These are phyloP conservation scores for Phytophthora colocasiae DNA, from an alignment of 352 stramenopile genomes.

Conservation along the genomic window DNA sequence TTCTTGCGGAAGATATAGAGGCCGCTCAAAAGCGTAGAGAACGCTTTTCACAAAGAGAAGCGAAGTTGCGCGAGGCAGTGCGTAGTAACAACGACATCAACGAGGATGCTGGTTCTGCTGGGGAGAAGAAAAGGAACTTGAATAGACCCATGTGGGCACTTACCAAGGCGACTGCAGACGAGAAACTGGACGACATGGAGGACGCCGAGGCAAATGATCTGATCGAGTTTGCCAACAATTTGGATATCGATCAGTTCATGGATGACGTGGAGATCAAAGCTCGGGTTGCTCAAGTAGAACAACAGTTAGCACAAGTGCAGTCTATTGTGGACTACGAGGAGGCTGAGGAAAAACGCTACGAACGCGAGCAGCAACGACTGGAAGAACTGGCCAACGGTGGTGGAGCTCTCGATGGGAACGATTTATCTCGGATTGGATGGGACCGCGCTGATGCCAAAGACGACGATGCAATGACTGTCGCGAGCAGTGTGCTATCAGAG, in stretches of 20 bases:
- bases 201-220: slow-evolving; percentile 91
- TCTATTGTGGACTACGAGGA: slow-evolving; percentile 81
- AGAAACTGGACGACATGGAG: slow-evolving; percentile 78
- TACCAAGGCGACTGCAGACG: slow-evolving; percentile 85
- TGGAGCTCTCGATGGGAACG: slow-evolving; percentile 54
- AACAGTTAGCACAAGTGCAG: slow-evolving; percentile 91
- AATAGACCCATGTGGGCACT: slow-evolving; percentile 92
- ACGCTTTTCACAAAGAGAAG: slow-evolving; percentile 79
- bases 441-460: slow-evolving; percentile 40
- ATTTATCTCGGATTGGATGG: slow-evolving; percentile 57
- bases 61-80: slow-evolving; percentile 74
- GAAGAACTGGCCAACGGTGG: slow-evolving; percentile 56
- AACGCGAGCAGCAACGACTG: slow-evolving; percentile 79
- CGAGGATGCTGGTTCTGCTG: slow-evolving; percentile 19
- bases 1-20: slow-evolving; percentile 78
- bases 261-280: slow-evolving; percentile 91
- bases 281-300: slow-evolving; percentile 85
- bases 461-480: slow-evolving; percentile 75
- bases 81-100: slow-evolving; percentile 50
- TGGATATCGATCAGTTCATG: slow-evolving; percentile 96
- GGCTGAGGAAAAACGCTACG: slow-evolving; percentile 81
- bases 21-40: slow-evolving; percentile 74
- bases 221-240: slow-evolving; percentile 93
- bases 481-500: slow-evolving; percentile 81
- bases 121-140: slow-evolving; percentile 40